These are phyloP conservation scores for Leccinellum albellum DNA, from an alignment of 768 basidiomycete species.

Conservation along the genomic window DNA sequence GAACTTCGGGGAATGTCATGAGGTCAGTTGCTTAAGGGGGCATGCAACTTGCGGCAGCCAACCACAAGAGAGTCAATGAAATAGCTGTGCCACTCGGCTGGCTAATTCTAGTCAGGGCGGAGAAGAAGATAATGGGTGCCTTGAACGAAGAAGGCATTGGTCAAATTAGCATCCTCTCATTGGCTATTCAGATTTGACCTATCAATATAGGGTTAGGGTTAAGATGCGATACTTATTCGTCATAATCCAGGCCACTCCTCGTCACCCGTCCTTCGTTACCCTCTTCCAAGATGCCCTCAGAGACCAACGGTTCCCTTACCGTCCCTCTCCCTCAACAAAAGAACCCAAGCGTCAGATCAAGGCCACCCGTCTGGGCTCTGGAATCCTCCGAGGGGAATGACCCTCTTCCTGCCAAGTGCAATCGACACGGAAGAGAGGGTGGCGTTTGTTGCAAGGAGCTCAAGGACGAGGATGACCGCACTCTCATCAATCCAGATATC, in stretches of 20 bases:
- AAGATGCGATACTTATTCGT: background rate
- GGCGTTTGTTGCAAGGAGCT: conserved; percentile 89
- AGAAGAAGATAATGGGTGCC: background rate
- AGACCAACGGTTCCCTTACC: conserved; percentile 6
- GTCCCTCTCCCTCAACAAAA: conserved; percentile 21
- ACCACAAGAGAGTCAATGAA: background rate
- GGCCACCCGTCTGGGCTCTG: conserved; percentile 66
- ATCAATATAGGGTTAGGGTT: conserved; percentile 13
- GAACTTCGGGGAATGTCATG: background rate
- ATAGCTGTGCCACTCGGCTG: background rate
- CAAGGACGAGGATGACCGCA: conserved; percentile 73
- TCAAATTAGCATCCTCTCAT: conserved; percentile 16
- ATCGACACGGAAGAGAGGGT: conserved; percentile 46
- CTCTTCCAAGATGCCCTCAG: conserved; percentile 17
- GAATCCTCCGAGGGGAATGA: conserved; percentile 39
- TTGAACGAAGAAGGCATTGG: background rate
- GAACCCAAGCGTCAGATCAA: conserved; percentile 17
- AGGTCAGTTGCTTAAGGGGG: background rate
- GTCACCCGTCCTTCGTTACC: background rate
- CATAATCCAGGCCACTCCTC: background rate
- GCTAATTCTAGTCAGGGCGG: background rate
- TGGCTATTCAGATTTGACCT: background rate
- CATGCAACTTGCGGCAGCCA: background rate
- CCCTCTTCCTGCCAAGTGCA: conserved; percentile 57
- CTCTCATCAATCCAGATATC: conserved; percentile 80